A percentile compares a stretch with the other conserved stretches of the same genome.
These are phyloP conservation scores for Trichoderma lentiforme DNA, from an alignment of 2,329 filamentous ascomycete species.

Conservation along the genomic window DNA sequence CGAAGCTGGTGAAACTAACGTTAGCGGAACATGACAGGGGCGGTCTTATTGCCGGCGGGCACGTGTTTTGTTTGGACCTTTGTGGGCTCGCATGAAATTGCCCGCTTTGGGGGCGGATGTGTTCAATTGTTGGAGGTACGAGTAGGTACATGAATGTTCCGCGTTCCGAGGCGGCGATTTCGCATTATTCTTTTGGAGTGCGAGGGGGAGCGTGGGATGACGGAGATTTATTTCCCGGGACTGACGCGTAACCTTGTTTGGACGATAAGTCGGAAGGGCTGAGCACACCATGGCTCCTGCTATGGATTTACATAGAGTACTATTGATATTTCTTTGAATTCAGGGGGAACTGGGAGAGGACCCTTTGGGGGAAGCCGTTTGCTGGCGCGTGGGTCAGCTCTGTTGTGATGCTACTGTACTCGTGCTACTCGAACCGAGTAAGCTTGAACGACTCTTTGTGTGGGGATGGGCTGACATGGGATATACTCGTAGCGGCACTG, in stretches of 20 bases:
- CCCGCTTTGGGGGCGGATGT: not conserved
- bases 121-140: no score
- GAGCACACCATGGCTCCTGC: not conserved
- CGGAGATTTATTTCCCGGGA: not conserved
- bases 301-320: not conserved
- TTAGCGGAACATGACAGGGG: not conserved
- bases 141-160: no score
- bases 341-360: not conserved
- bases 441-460: not conserved
- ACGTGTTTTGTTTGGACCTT: not conserved
- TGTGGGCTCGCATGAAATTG: not conserved
- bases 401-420: not conserved
- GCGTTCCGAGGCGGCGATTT: not conserved
- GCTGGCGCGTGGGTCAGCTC: not conserved
- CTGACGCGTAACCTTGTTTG: not conserved
- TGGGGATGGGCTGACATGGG: constrained; percentile 10
- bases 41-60: not conserved
- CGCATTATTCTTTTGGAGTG: not conserved
- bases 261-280: not conserved
- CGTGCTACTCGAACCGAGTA: not conserved
- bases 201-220: not conserved
- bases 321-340: not conserved
- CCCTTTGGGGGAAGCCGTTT: not conserved
- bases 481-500: not conserved
- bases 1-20: not conserved